phyloP scores from a whole-genome alignment of 768 basidiomycete species.

The Lentinula boryana region DNA sequence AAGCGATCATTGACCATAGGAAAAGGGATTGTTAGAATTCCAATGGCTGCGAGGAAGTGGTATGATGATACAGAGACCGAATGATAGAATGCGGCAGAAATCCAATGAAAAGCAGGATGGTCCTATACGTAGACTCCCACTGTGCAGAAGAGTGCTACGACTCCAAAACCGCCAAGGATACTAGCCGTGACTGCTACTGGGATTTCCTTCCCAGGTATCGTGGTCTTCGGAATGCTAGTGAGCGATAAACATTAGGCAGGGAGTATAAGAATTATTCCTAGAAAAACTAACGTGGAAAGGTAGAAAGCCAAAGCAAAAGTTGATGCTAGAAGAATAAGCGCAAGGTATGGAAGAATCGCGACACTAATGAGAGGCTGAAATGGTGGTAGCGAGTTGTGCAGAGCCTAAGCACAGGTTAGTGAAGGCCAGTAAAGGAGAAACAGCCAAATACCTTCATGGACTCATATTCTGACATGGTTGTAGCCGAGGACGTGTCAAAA shows the following conservation, averaged over 20 bases:
- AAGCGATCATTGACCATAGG: too few relatives aligned
- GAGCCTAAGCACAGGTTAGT: slow-evolving; percentile 26
- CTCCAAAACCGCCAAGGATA: slow-evolving; percentile 78
- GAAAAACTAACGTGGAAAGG: slow-evolving; percentile 68
- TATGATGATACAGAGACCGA: not conserved
- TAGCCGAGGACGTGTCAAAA: not conserved
- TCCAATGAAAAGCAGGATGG: not conserved
- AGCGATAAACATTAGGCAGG: not conserved
- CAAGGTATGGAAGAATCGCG: slow-evolving; percentile 63
- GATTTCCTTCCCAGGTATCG: slow-evolving; percentile 56
- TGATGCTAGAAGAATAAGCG: slow-evolving; percentile 61
- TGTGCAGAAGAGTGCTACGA: slow-evolving; percentile 84
- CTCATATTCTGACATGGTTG: slow-evolving; percentile 50
- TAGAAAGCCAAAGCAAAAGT: slow-evolving; percentile 89
- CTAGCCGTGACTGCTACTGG: slow-evolving; percentile 70
- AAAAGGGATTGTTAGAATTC: too few relatives aligned
- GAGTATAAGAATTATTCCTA: slow-evolving; percentile 2
- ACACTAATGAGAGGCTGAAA: slow-evolving; percentile 72
- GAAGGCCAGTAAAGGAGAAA: not conserved
- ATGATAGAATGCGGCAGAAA: not conserved
- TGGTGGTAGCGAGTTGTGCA: slow-evolving; percentile 61
- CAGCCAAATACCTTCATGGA: slow-evolving; percentile 38
- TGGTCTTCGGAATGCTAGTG: slow-evolving; percentile 48
- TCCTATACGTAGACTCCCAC: slow-evolving; percentile 76
- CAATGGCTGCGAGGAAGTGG: not conserved